Base-by-base conservation (phyloP, 169 alveolate genomes). In the Cryptosporidium canis region DNA sequence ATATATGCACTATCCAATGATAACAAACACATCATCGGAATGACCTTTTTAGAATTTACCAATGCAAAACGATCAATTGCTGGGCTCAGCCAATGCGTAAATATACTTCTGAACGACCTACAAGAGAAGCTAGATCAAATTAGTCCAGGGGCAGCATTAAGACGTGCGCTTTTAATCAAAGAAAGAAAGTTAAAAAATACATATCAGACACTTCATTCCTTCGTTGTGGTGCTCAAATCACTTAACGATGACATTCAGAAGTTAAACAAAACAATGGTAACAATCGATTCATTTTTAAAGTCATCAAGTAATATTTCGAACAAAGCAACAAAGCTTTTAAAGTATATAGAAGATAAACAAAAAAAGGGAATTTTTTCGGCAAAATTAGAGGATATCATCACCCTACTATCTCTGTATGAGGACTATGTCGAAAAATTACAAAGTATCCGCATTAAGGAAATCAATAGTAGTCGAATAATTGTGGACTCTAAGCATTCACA, bases 71-170 rank as follows among this genome's bases (percentile, higher is more conserved):
- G 72, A 21, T 27, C 63, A 61, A 77, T 77, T 58, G 70, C 70
- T 18, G 72, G 70, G 27, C 71, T 77, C 16, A 77, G 41, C 18
- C 70, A 77, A 45, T 77, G 87, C 9, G 45, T 77, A 41, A 77
- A 37, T 39, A 58, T 61, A 41, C 72, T 77, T 35, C 43, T 58
- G 41, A 61, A 47, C 24, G 72, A 77, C n/a, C 35, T 77, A 39
- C 87, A 77, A 43, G 87, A 77, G 35, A 77, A 58, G 39, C 41
- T 77, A 6, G 87, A 77, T 35, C 87, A 77, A 58, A 77, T 77
- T 58, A 61, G 66, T 29, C 87, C 72, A 7, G 72, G 87, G 14
- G 70, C 87, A 24, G 72, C 71, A 5, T 41, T 77, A 9, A 77
- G 72, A 9, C 87, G 72, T 77, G 72, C 87, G 1, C 45, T 61